Evolutionary conservation across 2,329 filamentous ascomycete genomes (phyloP), one percentile per base, ranked within the genome.

Genomic region (Colletotrichum plurivorum): DNA sequence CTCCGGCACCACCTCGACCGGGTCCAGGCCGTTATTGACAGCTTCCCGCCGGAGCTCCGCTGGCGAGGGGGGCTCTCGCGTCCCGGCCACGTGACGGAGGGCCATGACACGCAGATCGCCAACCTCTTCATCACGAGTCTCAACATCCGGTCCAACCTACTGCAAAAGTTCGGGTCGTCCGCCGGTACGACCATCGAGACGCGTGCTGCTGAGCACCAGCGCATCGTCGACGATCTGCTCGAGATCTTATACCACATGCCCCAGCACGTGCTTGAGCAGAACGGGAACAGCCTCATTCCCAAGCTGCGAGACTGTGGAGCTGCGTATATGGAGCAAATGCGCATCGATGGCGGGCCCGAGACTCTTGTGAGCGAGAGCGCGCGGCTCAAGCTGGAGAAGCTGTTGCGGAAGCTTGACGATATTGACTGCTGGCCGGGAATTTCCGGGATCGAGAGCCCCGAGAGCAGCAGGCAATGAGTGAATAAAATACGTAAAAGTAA

Each of bases 101-200:
- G 79, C 4, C 80, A 81, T 52, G 77, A 81, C 48, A 78, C 76
- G 3, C 80, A 81, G 20, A 77, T 78, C 7, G 80, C 76, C 9
- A 81, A 81, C 63, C 67, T 81, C 5, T 78, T 80, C 55, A 75
- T 81, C 41, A 81, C 80, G 22, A 79, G 78, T 53, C 73, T 81
- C 7, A 75, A 79, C 22, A 75, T 81, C 1, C 75, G 78, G 6
- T 81, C 80, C 2, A 80, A 80, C 41, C 69, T 81, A 6, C 71
- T 81, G 7, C 78, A 81, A 27, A 78, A 76, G 22, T 75, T 78
- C 3, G 73, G 74, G 4, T 69, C 73, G 41, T 16, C 57, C 12
- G 56, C 45, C 46, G 53, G 45, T 48, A 68, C 41, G 58, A 18
- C 57, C 16, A 54, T 48, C 46, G 53, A 48, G 54, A 68, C 41